Evolutionary conservation across 768 basidiomycete species (phyloP), one percentile per base, ranked within the genome.

Genomic region (Suillus discolor): DNA sequence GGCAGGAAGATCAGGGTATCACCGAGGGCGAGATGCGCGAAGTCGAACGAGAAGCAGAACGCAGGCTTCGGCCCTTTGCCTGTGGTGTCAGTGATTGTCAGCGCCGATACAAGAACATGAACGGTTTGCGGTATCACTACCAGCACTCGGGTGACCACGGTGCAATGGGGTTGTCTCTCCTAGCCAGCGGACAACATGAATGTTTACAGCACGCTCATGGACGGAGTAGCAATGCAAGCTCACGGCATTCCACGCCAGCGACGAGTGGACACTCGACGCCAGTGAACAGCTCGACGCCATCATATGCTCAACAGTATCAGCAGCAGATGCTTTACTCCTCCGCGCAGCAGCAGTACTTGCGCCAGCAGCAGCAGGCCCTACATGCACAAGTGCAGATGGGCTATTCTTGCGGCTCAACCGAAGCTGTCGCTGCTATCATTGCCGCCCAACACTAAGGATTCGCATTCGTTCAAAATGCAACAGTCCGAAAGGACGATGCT

Each of bases 71-170:
- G 45, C 96, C 96, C 4, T 98, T 92, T 73, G 92, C 93, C 0
- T 98, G 96, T 70, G 90, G 93, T 7, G 91, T 96, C 6, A 92
- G 92, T 23, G 91, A 93, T 69, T 93, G 92, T 71, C 84, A 86
- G 75, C 85, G 96, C 73, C 78, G 96, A 73, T 99, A 98, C 81
- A 96, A 98, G 85, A 98, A 99, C 75, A 97, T 98, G 96, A 98
- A 98, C 77, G 97, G 97, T 0, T 80, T 98, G 67, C 79, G 93
- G 72, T 99, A 99, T 68, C 97, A 99, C 78, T 99, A 98, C 75
- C 92, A 96, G 77, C 97, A 99, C 78, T 92, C 92, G 25, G 97
- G 96, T 13, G 94, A 96, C 51, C 97, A 99, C 77, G 97, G 97
- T 4, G 90, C 92, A 7, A 84, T 94, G 49, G 97, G 97, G 6